Evolutionary conservation across 441 rosid genomes (phyloP).

Genomic region (Lepidium campestre): DNA sequence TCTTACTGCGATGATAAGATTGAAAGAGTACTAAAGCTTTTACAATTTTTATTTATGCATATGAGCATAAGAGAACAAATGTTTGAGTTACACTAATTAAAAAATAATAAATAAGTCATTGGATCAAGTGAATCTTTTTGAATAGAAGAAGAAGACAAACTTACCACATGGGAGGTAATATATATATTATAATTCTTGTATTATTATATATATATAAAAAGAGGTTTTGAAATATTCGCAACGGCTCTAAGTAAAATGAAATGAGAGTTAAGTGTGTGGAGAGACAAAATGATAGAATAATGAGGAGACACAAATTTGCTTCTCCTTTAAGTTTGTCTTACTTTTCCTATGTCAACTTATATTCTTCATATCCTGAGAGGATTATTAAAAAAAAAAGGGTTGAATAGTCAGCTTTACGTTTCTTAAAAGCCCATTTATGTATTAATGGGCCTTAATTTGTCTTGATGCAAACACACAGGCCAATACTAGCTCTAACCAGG

Average conservation of each 20-base stretch:
- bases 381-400: too few species aligned
- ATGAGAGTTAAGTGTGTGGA: constrained; percentile 8
- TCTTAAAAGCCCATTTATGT: too few species aligned
- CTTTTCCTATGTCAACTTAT: neutral
- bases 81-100: constrained; percentile 13
- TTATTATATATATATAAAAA: neutral
- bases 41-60: neutral
- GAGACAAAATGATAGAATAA: constrained; percentile 14
- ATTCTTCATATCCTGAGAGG: too few species aligned
- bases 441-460: too few species aligned
- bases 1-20: neutral
- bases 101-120: neutral
- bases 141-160: constrained; percentile 14
- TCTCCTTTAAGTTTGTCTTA: constrained; percentile 17
- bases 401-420: too few species aligned
- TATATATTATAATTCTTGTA: neutral
- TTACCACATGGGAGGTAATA: constrained; percentile 17
- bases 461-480: too few species aligned
- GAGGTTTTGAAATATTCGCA: neutral
- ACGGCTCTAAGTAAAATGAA: constrained; percentile 16
- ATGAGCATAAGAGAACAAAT: constrained; percentile 16
- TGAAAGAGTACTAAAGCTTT: neutral
- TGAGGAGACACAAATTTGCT: constrained; percentile 12
- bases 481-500: too few species aligned
- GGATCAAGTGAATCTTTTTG: constrained; percentile 21